A percentile compares a stretch with the other conserved stretches of the same genome.
Evolutionary conservation across 345 rosid species (phyloP).

Genomic region (Syzygium aqueum): DNA sequence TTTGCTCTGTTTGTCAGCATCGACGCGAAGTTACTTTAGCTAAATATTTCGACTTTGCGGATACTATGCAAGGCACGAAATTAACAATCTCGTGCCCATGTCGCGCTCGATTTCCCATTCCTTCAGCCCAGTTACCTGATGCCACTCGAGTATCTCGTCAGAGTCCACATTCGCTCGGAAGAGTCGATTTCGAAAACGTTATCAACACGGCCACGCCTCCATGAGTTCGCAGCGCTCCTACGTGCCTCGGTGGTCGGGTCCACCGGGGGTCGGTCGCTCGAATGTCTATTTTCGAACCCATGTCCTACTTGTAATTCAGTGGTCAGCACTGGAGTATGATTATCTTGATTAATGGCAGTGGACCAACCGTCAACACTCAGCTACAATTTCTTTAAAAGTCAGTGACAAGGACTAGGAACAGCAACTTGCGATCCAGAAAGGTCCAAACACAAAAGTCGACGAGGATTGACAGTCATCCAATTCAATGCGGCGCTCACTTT

Average conservation of each 20-base stretch:
- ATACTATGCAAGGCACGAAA: background rate
- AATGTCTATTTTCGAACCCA: background rate
- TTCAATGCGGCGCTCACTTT: background rate
- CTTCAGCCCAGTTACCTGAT: background rate
- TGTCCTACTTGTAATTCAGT: background rate
- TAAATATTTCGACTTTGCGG: background rate
- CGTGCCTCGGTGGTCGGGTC: background rate
- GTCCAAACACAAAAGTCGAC: background rate
- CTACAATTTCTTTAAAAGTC: background rate
- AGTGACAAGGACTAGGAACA: background rate
- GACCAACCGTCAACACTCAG: background rate
- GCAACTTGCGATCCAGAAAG: background rate
- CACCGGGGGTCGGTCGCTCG: background rate
- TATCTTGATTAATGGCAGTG: background rate
- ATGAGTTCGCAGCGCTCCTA: accelerated
- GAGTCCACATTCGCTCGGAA: background rate
- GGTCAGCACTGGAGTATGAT: background rate
- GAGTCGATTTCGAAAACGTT: background rate
- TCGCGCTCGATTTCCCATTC: background rate
- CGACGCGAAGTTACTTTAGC: background rate
- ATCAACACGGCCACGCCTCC: background rate
- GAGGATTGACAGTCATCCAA: background rate
- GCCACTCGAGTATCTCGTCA: background rate
- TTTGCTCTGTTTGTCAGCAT: background rate
- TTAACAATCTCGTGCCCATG: background rate